Evolutionary conservation across 441 rosid genomes (phyloP).

Genomic region (Rhodomyrtus psidioides): DNA sequence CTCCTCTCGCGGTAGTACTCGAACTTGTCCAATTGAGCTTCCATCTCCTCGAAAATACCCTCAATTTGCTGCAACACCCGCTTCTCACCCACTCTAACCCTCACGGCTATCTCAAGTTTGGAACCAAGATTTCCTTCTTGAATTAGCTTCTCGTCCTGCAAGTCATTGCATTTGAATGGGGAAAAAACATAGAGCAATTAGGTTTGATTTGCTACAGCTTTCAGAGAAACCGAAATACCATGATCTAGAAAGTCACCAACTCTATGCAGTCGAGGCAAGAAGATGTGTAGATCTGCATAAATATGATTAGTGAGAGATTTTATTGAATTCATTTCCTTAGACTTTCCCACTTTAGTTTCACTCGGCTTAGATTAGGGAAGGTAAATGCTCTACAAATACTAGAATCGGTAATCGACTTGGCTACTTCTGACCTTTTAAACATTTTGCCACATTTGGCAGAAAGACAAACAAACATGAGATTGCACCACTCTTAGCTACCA

Average conservation of each 20-base stretch:
- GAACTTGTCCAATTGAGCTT: constrained; percentile 48
- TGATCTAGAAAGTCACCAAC: background rate
- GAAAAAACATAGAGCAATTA: background rate
- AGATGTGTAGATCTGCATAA: background rate
- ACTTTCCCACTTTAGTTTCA: background rate
- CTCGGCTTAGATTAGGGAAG: background rate
- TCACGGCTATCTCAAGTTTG: constrained; percentile 53
- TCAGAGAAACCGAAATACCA: background rate
- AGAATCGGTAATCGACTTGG: background rate
- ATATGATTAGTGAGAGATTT: background rate
- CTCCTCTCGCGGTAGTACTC: constrained; percentile 86
- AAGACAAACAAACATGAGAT: background rate
- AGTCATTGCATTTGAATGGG: background rate
- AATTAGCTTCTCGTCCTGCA: constrained; percentile 65
- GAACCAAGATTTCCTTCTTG: constrained; percentile 33
- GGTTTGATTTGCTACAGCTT: background rate
- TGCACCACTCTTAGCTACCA: background rate
- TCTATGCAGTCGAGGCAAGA: background rate
- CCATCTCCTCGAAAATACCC: constrained; percentile 48
- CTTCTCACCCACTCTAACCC: constrained; percentile 78
- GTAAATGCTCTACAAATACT: background rate
- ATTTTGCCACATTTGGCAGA: background rate
- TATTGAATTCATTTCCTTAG: background rate
- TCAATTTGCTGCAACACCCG: constrained; percentile 67
- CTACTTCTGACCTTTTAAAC: background rate